Percentiles rank a stretch among this genome's conserved stretches.
These are phyloP conservation scores for Aristolochia contorta DNA, from an alignment of 164 flowering plant genomes.

Conservation along the genomic window DNA sequence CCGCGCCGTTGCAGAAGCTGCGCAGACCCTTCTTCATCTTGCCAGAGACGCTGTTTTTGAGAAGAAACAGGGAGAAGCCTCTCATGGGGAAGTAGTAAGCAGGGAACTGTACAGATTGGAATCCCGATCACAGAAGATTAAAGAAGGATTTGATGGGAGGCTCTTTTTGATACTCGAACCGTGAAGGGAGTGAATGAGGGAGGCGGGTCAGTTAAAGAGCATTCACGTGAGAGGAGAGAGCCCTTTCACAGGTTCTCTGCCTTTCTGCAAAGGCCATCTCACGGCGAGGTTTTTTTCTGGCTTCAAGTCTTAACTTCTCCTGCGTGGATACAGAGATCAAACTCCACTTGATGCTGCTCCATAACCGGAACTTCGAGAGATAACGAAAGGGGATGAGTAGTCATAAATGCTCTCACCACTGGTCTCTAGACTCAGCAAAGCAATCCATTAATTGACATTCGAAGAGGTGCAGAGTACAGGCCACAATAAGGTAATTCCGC, in stretches of 20 bases:
- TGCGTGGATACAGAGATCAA: no score
- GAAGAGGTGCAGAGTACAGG: no score
- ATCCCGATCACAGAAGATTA: not conserved
- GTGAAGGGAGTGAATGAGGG: constrained; percentile 12
- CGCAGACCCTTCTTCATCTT: constrained; percentile 62
- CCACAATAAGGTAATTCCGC: no score
- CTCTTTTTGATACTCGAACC: not conserved
- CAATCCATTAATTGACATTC: no score
- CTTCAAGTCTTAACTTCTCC: no score
- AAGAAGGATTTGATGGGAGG: not conserved
- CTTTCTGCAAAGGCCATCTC: not conserved
- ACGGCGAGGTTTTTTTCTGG: no score
- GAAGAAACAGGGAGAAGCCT: constrained; percentile 53
- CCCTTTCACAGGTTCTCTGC: not conserved
- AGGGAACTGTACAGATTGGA: not conserved
- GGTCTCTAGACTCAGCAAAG: no score
- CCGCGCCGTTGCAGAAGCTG: constrained; percentile 52
- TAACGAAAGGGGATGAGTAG: no score
- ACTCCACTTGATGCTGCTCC: no score
- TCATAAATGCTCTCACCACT: no score
- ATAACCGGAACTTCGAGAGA: no score
- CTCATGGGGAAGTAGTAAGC: constrained; percentile 26
- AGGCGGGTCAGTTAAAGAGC: constrained; percentile 4
- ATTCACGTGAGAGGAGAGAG: constrained; percentile 6
- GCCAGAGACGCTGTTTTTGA: constrained; percentile 53